Evolutionary conservation across 345 rosid species (phyloP), one percentile per base, ranked within the genome.

Genomic region (Gossypium turneri): DNA sequence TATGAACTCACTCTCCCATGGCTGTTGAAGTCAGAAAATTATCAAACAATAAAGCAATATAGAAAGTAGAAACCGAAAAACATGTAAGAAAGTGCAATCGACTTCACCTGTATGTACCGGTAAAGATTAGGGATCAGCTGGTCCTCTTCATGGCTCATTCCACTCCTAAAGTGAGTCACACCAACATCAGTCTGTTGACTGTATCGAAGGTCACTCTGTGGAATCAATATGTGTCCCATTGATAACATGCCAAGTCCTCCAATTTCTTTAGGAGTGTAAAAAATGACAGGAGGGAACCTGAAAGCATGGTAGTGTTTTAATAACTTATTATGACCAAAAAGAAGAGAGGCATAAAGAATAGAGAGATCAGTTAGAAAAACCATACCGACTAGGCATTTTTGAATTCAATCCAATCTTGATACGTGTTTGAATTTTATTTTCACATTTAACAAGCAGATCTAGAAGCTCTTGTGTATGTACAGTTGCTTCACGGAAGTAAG

Each of bases 131-230:
- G 99, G 83, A 96, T 93, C 78, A 96, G 83, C 82, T 96, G 99
- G 81, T 96, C 99, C 81, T 96, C 98, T 81, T 96, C 99, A 77
- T 96, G 99, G 81, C 98, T 96, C 99, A 96, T 93, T 72, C 98
- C 99, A 86, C 99, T 96, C 82, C 99, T 89, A 79, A 96, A 96
- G 83, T 96, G 99, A 58, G 99, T 96, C 27, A 96, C 99, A 75
- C 99, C 98, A 77, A 96, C 98, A 89, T 96, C 99, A 24, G 99
- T 96, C 78, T 96, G 99, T 84, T 96, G 94, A 85, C 98, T 96
- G 86, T 96, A 96, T 20, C 98, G 89, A 43, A 96, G 95, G 85
- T 96, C 99, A 73, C 99, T 96, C 80, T 96, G 98, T 8, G 99
- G 99, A 77, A 96, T 96, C 93, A 96, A 86, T 75, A 96, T 96